phyloP scores from a whole-genome alignment of 768 basidiomycete genomes.

The Russula brevipes region DNA sequence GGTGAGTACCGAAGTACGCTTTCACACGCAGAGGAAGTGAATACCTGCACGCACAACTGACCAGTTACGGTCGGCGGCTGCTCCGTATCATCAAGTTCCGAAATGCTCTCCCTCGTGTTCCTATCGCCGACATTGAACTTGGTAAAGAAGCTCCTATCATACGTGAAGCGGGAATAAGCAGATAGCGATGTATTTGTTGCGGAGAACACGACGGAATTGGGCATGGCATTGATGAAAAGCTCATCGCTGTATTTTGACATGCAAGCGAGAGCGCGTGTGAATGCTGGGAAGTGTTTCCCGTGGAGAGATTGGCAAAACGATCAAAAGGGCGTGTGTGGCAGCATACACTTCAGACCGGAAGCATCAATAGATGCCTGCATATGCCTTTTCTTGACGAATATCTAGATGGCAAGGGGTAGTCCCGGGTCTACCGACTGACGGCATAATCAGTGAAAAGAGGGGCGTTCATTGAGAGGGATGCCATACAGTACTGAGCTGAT shows the following conservation, averaged over 20 bases:
- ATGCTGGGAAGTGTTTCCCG: conserved; percentile 41
- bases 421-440: not conserved
- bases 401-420: not conserved
- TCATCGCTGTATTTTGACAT: conserved; percentile 82
- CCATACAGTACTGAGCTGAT: not conserved
- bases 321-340: conserved; percentile 7
- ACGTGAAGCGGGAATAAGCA: conserved; percentile 77
- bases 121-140: conserved; percentile 46
- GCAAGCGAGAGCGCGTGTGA: conserved; percentile 70
- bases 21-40: conserved; percentile 8
- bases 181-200: conserved; percentile 76
- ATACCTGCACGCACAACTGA: conserved; percentile 66
- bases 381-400: not conserved
- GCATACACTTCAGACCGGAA: conserved; percentile 46
- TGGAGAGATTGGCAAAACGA: not conserved
- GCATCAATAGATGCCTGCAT: conserved; percentile 72
- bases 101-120: conserved; percentile 19
- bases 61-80: conserved; percentile 47
- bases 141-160: conserved; percentile 62
- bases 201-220: conserved; percentile 57
- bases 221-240: conserved; percentile 59
- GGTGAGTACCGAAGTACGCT: conserved; percentile 26
- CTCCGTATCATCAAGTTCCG: conserved; percentile 33
- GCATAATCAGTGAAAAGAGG: not conserved
- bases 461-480: not conserved